These are phyloP conservation scores for Pisolithus albus DNA, from an alignment of 768 basidiomycete genomes.

Conservation along the genomic window DNA sequence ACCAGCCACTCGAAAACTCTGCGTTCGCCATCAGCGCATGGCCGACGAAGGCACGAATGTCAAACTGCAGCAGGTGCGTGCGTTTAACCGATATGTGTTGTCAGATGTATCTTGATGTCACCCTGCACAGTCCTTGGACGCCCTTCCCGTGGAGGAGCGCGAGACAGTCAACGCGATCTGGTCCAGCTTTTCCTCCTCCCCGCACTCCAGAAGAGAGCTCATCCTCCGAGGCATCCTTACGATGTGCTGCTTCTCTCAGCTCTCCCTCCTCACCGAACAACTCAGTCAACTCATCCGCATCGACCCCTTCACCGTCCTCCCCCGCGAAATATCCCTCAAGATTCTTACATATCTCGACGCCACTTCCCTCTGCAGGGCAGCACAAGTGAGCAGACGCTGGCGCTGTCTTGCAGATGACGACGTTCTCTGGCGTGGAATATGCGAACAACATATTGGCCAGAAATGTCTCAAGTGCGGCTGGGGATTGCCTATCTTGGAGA, in stretches of 20 bases:
- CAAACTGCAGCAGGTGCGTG: constrained; percentile 79
- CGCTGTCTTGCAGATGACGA: constrained; percentile 89
- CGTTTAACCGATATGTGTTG: background rate
- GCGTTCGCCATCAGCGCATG: constrained; percentile 91
- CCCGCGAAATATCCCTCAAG: constrained; percentile 82
- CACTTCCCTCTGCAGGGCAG: constrained; percentile 86
- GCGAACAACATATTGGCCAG: constrained; percentile 96
- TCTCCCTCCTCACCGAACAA: constrained; percentile 91
- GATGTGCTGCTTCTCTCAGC: constrained; percentile 98
- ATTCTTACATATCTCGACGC: constrained; percentile 88
- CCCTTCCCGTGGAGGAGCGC: constrained; percentile 77
- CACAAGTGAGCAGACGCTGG: constrained; percentile 86
- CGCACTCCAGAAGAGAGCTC: constrained; percentile 83
- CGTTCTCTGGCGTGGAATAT: constrained; percentile 90
- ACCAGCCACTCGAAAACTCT: constrained; percentile 65
- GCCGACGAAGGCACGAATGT: constrained; percentile 92
- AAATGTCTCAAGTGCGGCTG: constrained; percentile 97
- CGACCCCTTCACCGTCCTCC: constrained; percentile 88
- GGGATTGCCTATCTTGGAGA: constrained; percentile 90
- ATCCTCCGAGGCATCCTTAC: constrained; percentile 96
- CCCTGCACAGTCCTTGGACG: constrained; percentile 73
- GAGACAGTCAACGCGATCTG: constrained; percentile 87
- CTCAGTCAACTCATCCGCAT: constrained; percentile 90
- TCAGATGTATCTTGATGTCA: constrained; percentile 5
- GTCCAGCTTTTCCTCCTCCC: constrained; percentile 94